Conservation (phyloP, 2,329 filamentous ascomycete species). For the Aspergillus viridinutans region DNA sequence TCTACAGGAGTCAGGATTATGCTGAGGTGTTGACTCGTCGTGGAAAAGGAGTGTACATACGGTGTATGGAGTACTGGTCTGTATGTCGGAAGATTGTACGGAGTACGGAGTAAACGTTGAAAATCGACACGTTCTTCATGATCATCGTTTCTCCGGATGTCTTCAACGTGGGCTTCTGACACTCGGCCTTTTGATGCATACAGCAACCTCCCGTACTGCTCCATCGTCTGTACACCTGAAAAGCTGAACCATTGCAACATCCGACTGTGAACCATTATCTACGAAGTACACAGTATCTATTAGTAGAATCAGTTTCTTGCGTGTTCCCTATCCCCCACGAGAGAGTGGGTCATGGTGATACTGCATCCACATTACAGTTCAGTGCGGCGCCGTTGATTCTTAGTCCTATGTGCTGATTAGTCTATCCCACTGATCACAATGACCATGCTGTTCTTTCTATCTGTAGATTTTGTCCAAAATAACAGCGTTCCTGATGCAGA, state of each 20-base stretch:
- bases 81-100: not conserved
- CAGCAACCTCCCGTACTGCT: not conserved
- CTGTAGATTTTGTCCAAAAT: not conserved
- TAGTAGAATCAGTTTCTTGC: not conserved
- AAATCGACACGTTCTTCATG: no score
- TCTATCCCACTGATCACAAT: not conserved
- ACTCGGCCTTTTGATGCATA: no score
- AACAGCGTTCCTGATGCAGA: not conserved
- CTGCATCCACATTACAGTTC: slow-evolving; percentile 2
- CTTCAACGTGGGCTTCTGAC: no score
- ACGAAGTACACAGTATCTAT: no score
- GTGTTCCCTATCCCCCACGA: not conserved
- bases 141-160: no score
- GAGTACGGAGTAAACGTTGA: not conserved
- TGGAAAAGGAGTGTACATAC: no score
- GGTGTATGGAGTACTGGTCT: no score
- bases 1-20: not conserved
- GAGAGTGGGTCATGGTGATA: not conserved
- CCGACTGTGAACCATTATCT: no score
- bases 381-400: slow-evolving; percentile 4
- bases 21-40: not conserved
- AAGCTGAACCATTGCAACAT: not conserved
- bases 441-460: not conserved
- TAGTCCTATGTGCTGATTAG: slow-evolving; percentile 3
- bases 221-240: not conserved